Conservation (phyloP, 2,329 filamentous ascomycete genomes). For the Aureobasidium uvarum region DNA sequence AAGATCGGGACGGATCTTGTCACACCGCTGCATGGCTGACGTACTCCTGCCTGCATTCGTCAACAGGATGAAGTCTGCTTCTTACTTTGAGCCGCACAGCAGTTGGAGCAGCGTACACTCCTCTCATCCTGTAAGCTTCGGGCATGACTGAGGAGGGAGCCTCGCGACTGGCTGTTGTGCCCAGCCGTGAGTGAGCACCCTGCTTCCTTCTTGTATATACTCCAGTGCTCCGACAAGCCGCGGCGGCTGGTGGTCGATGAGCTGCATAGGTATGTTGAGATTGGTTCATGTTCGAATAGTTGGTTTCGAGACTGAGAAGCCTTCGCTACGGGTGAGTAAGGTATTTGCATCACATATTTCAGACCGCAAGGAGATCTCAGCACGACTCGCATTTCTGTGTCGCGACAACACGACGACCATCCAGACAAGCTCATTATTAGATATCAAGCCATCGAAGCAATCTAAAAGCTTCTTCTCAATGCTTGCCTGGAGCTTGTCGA, state of each 20-base stretch:
- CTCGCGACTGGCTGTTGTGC: neutral
- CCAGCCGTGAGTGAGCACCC: neutral
- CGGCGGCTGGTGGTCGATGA: neutral
- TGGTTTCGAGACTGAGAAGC: neutral
- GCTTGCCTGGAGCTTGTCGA: slow-evolving; percentile 4
- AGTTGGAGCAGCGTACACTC: neutral
- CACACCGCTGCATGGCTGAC: neutral
- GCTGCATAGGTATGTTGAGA: neutral
- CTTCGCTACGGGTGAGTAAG: neutral
- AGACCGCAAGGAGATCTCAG: neutral
- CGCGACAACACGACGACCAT: slow-evolving; percentile 1
- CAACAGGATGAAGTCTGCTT: neutral
- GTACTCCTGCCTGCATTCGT: neutral
- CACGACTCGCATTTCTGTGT: neutral
- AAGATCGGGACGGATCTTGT: neutral
- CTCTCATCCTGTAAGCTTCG: neutral
- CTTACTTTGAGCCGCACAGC: neutral
- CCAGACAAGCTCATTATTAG: neutral
- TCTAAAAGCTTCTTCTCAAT: slow-evolving; percentile 2
- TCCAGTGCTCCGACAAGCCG: neutral
- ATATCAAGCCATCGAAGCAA: slow-evolving; percentile 10
- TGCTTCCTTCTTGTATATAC: neutral
- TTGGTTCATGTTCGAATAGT: neutral
- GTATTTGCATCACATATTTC: neutral
- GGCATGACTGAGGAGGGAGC: neutral